A percentile compares a stretch with the other conserved stretches of the same genome.
Conservation (phyloP, 1,284 basidiomycete genomes). For the Apiotrichum veenhuisii region DNA sequence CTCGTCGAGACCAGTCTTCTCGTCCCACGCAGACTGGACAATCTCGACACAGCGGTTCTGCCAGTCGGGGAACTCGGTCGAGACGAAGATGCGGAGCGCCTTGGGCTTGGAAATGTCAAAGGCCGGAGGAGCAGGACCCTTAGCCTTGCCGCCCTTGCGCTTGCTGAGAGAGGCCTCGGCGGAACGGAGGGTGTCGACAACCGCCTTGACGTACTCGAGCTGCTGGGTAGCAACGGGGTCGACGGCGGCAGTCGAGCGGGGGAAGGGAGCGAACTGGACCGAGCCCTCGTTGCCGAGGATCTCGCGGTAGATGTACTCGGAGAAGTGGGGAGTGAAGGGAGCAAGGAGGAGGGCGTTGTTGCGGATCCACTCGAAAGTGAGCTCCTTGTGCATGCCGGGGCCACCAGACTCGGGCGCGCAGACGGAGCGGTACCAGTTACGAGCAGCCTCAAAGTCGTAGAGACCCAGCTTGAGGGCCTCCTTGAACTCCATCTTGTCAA, state of each 20-base stretch:
- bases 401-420: conserved; percentile 63
- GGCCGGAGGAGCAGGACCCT: conserved; percentile 52
- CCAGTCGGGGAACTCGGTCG: conserved; percentile 89
- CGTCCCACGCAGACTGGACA: conserved; percentile 67
- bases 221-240: conserved; percentile 60
- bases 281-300: conserved; percentile 71
- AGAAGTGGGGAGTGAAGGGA: conserved; percentile 91
- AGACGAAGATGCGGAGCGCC: conserved; percentile 81
- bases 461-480: conserved; percentile 93
- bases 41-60: conserved; percentile 77
- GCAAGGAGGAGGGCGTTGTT: conserved; percentile 70
- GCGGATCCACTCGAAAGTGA: conserved; percentile 74
- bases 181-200: conserved; percentile 68
- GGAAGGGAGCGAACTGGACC: conserved; percentile 67
- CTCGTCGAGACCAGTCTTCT: conserved; percentile 71
- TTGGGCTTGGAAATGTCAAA: conserved; percentile 78
- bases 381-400: conserved; percentile 78
- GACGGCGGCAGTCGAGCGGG: conserved; percentile 55
- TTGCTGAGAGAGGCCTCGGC: conserved; percentile 76
- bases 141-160: conserved; percentile 52
- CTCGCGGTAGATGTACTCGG: conserved; percentile 82
- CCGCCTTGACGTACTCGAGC: conserved; percentile 59
- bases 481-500: conserved; percentile 84
- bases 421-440: conserved; percentile 96
- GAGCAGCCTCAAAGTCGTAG: conserved; percentile 87